phyloP scores from a whole-genome alignment of 2,329 filamentous ascomycete species.

The Phyllosticta citrichinensis region DNA sequence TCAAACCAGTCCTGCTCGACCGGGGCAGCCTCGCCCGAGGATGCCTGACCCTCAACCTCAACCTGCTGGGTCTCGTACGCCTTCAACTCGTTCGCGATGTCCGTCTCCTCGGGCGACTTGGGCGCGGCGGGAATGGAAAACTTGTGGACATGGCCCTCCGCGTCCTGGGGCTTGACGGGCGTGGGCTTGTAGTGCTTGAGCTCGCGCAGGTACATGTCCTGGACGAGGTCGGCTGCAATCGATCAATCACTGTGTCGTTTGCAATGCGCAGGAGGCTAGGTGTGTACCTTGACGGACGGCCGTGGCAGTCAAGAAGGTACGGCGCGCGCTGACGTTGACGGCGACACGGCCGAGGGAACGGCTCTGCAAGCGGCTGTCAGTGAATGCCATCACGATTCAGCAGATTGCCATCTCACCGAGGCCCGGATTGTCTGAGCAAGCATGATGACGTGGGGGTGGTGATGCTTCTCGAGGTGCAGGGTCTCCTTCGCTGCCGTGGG shows the following conservation, averaged over 20 bases:
- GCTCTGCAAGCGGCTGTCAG: constrained; percentile 36
- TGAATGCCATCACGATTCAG: background rate
- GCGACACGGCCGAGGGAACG: constrained; percentile 51
- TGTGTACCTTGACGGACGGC: constrained; percentile 50
- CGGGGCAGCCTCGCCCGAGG: constrained; percentile 48
- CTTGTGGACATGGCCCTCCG: constrained; percentile 83
- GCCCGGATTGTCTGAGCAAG: constrained; percentile 52
- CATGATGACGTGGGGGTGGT: constrained; percentile 35
- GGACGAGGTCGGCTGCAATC: constrained; percentile 81
- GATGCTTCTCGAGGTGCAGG: constrained; percentile 9
- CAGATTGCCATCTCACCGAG: constrained; percentile 37
- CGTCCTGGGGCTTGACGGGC: constrained; percentile 72
- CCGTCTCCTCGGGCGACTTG: constrained; percentile 82
- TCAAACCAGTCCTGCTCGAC: constrained; percentile 67
- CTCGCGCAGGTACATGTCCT: constrained; percentile 95
- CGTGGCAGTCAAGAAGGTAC: constrained; percentile 54
- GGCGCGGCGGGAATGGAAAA: constrained; percentile 75
- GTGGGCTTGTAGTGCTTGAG: constrained; percentile 90
- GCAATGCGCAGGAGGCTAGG: constrained; percentile 10
- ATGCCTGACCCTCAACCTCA: constrained; percentile 82
- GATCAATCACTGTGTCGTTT: constrained; percentile 4
- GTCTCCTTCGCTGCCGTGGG: constrained; percentile 13
- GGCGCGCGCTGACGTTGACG: constrained; percentile 45
- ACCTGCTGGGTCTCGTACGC: constrained; percentile 91
- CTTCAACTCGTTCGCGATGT: constrained; percentile 84